Evolutionary conservation across 2,329 filamentous ascomycete genomes (phyloP), one percentile per base, ranked within the genome.

Genomic region (Diaporthe eres): DNA sequence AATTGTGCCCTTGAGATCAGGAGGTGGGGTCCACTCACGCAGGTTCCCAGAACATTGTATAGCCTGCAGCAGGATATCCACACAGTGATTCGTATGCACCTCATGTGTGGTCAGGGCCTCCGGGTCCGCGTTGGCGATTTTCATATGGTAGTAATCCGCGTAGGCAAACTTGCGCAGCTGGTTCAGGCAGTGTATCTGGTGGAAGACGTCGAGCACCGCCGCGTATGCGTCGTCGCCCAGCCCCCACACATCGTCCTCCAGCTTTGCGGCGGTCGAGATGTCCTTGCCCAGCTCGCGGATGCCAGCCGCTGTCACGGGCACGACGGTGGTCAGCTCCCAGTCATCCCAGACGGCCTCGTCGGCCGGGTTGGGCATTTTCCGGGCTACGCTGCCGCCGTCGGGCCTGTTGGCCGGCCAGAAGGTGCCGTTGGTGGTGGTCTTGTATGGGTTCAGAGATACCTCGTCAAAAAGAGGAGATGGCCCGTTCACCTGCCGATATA

Each of bases 61-160:
- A 57, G 81, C 80, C 75, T 84, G 81, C 13, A 84, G 67, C 3
- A 85, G 75, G 34, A 84, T 82, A 39, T 84, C 82, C 37, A 82
- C 80, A 71, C 83, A 85, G 55, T 85, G 83, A 58, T 82, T 81
- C 8, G 84, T 76, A 74, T 85, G 83, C n/a, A 79, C 77, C 75
- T 77, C 78, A 8, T 72, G 78, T 44, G 77, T 51, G 15, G 63
- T 31, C 31, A 71, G 19, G 28, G 49, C 63, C 13, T 65, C 37
- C 75, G 70, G 63, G 51, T 76, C 60, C 12, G 78, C 74, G n/a
- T 80, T 70, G 51, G 77, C 68, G 10, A 76, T 76, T 17, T 71
- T 77, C 31, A 74, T 65, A 47, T 81, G 78, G 67, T 82, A 81
- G 44, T 81, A 80, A 4, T 74, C 71, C 10, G 79, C 76, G 34